These are phyloP conservation scores for Amaranthus palmeri DNA, from an alignment of 148 eudicot species.

Conservation along the genomic window DNA sequence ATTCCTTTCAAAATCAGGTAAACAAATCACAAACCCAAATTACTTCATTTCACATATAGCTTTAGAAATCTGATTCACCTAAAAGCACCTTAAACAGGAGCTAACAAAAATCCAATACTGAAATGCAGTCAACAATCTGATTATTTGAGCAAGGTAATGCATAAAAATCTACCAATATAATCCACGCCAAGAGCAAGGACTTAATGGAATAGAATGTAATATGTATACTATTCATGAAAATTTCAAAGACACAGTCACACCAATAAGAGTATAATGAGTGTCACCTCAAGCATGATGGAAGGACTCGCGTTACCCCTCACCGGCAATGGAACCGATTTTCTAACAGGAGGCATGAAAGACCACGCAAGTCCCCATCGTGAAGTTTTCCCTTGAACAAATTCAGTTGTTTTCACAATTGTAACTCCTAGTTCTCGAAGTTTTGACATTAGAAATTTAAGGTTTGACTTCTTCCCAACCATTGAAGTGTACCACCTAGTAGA, in stretches of 20 bases:
- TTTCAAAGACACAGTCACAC: neutral
- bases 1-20: neutral
- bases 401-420: conserved; percentile 85
- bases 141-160: neutral
- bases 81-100: neutral
- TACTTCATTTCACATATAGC: neutral
- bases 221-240: neutral
- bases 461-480: conserved; percentile 90
- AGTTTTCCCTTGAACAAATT: conserved; percentile 95
- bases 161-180: neutral
- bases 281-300: conserved; percentile 83
- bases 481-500: conserved; percentile 85
- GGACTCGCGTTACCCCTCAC: conserved; percentile 36
- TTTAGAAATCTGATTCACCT: neutral
- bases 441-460: conserved; percentile 57
- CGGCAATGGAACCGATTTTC: conserved; percentile 37
- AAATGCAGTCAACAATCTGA: neutral
- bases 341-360: conserved; percentile 68
- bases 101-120: neutral
- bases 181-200: too few relatives aligned
- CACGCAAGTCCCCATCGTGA: conserved; percentile 95
- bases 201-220: neutral
- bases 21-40: neutral
- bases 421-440: conserved; percentile 75
- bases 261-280: conserved; percentile 4